These are phyloP conservation scores for Lecanicillium sp. DNA, from an alignment of 2,329 filamentous ascomycete species.

Conservation along the genomic window DNA sequence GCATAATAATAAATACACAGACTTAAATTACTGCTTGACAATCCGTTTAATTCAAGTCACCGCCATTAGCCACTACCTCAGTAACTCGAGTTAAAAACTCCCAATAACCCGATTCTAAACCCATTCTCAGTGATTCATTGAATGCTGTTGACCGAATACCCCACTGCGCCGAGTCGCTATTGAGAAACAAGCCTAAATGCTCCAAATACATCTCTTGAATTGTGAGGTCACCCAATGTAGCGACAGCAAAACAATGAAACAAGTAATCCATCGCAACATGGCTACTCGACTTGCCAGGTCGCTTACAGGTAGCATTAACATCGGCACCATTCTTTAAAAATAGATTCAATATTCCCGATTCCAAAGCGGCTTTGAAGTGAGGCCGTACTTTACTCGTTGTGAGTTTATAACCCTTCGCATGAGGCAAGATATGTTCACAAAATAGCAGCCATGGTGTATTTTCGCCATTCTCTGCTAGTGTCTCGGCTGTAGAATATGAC, in stretches of 20 bases:
- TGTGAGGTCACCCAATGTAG: background rate
- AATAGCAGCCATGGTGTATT: constrained; percentile 2
- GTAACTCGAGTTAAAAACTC: too few species aligned
- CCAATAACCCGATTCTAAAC: too few species aligned
- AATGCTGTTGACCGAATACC: too few species aligned
- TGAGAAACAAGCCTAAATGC: constrained; percentile 1
- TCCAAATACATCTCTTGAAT: constrained; percentile 1
- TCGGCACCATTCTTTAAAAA: background rate
- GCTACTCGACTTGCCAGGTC: constrained; percentile 1
- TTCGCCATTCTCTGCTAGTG: background rate
- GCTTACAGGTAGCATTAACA: background rate
- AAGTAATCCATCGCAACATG: constrained; percentile 4
- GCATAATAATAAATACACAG: too few species aligned
- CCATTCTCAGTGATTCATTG: too few species aligned
- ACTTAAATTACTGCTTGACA: too few species aligned
- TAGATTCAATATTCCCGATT: background rate
- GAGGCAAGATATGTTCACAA: constrained; percentile 5
- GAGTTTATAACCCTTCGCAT: background rate
- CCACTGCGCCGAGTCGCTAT: too few species aligned
- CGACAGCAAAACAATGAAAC: constrained; percentile 1
- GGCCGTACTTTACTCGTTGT: background rate
- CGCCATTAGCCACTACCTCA: too few species aligned
- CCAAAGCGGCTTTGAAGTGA: background rate
- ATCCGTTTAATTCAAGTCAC: too few species aligned
- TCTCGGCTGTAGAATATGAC: constrained; percentile 2